Evolutionary conservation across 2,329 filamentous ascomycete species (phyloP), one percentile per base, ranked within the genome.

Genomic region (Colletotrichum melonis): DNA sequence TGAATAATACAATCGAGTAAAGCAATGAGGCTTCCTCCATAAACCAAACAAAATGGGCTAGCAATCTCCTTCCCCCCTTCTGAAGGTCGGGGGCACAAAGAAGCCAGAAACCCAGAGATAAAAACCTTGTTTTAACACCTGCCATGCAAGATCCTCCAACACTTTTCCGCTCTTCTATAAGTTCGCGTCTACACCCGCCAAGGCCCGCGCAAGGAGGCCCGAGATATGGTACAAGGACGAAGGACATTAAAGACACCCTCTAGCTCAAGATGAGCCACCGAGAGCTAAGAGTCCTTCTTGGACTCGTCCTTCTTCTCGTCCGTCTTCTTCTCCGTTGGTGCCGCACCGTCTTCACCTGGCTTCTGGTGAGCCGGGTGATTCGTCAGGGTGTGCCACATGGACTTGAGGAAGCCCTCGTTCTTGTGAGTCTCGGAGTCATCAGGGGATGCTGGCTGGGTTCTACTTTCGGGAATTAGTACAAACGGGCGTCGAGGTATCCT

Each of bases 381-480:
- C n/a, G 93, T 97, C 68, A 98, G 84, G 76, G 92, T 95, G 81
- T 98, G 94, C 96, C 96, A 98, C 76, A 97, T 92, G 55, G 92
- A 95, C 86, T 97, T 98, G 74, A 98, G 85, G 80, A 98, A 98
- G 3, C 96, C 94, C 82, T 98, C 95, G 79, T 93, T 91, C 83
- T 93, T 93, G 81, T 96, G 92, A 0, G 88, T 85, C 56, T 87
- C 85, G 19, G 82, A 77, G 64, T 81, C 78, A 56, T 79, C 77
- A 11, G 79, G 63, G 30, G 72, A 72, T 69, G 59, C 75, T 58
- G 60, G 60, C 35, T 68, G 72, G 8, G 72, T 66, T 69, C 74
- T 75, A 52, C 28, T 28, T 52, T 54, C 38, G 5, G 5, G 38
- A 32, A 67, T 74, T 35, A 74, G 72, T 35, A 68, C 12, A n/a